A percentile compares a stretch with the other conserved stretches of the same genome.
These are phyloP conservation scores for Spergularia azorica DNA, from an alignment of 179 eudicot genomes.

Conservation along the genomic window DNA sequence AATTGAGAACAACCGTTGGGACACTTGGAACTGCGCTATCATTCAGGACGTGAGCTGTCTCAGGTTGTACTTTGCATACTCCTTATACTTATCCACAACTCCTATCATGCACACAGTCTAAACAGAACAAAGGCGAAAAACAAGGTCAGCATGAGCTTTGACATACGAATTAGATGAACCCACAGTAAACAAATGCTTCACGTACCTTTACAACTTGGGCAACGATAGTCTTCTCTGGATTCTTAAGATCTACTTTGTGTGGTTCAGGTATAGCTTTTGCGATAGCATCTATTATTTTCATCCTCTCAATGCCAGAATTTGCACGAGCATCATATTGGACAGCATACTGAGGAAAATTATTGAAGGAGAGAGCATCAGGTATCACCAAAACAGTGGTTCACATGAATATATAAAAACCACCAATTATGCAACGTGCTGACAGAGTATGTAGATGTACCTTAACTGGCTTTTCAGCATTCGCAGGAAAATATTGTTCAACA, in stretches of 20 bases:
- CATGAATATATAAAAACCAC: constrained; percentile 1
- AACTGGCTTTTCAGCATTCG: constrained; percentile 50
- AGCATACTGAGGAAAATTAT: constrained; percentile 59
- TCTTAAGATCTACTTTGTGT: constrained; percentile 90
- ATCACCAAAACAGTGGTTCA: background rate
- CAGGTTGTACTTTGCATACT: constrained; percentile 82
- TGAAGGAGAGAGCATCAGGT: constrained; percentile 5
- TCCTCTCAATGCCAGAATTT: constrained; percentile 85
- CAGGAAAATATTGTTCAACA: constrained; percentile 62
- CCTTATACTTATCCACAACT: constrained; percentile 92
- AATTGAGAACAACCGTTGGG: too few species aligned
- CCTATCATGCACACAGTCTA: constrained; percentile 97
- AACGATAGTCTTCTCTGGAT: constrained; percentile 77
- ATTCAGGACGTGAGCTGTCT: constrained; percentile 72
- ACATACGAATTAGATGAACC: background rate
- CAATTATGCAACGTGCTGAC: background rate
- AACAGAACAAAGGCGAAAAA: constrained; percentile 10
- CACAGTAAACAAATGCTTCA: background rate
- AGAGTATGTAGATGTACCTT: constrained; percentile 52
- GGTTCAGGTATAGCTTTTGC: constrained; percentile 86
- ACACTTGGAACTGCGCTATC: background rate
- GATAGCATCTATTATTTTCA: constrained; percentile 82
- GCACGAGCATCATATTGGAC: constrained; percentile 97
- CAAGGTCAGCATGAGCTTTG: background rate
- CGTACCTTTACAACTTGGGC: constrained; percentile 88